Conservation (phyloP, 192 early-diverging fungal species). For the Entomortierella beljakovae region DNA sequence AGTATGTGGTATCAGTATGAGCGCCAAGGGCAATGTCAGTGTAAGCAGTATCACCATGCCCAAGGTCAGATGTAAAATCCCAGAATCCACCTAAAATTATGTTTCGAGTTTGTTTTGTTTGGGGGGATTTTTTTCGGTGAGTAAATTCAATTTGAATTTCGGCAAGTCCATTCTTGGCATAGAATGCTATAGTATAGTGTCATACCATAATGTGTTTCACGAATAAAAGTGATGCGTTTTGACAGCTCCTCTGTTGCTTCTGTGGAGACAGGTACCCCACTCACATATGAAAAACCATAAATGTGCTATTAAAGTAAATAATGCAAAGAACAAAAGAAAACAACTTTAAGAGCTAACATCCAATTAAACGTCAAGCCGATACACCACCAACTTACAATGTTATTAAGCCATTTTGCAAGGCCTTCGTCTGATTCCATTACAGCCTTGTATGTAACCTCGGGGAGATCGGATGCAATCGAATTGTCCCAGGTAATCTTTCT, state of each 20-base stretch:
- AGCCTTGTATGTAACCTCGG: conserved; percentile 61
- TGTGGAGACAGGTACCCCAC: conserved; percentile 70
- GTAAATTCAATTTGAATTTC: not conserved
- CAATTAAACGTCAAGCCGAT: conserved; percentile 3
- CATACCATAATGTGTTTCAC: conserved; percentile 81
- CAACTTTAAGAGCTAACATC: not conserved
- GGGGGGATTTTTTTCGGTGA: not conserved
- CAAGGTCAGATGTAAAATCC: conserved; percentile 81
- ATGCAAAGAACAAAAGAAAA: not conserved
- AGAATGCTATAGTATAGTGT: not conserved
- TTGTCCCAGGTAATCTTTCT: conserved; percentile 53
- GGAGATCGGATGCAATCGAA: conserved; percentile 36
- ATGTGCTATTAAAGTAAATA: conserved; percentile 49
- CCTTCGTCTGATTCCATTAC: conserved; percentile 79
- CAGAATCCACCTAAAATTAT: conserved; percentile 65
- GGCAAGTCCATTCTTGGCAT: conserved; percentile 3
- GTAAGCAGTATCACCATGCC: conserved; percentile 88
- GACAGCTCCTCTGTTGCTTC: conserved; percentile 76
- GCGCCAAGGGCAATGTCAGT: conserved; percentile 76
- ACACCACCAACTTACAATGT: conserved; percentile 60
- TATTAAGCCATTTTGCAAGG: conserved; percentile 72
- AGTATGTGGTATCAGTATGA: conserved; percentile 91
- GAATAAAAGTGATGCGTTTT: conserved; percentile 75
- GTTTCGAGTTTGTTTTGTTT: not conserved
- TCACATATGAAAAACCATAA: conserved; percentile 82